Evolutionary conservation across 2,329 filamentous ascomycete species (phyloP), one percentile per base, ranked within the genome.

Genomic region (Sporothrix phasma): DNA sequence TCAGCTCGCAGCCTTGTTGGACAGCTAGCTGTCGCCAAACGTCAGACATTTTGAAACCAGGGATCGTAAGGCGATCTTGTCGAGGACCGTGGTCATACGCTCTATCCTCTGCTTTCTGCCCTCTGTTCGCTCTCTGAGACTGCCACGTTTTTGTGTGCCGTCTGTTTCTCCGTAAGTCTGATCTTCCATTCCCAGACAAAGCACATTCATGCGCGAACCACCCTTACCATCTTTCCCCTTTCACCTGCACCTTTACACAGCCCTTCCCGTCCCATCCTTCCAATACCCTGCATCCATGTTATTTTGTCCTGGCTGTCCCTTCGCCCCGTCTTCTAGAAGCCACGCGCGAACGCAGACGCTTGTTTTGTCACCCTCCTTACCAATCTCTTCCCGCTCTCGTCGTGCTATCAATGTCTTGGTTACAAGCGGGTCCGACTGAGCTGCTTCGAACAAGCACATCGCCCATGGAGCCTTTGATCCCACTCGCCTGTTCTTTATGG

Each of bases 41-140:
- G 61, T 58, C 64, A 56, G 68, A 67, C 63, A 65, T 69, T 51
- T 53, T 63, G 64, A 64, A 64, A 65, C 64, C 67, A 62, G 68
- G 46, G 66, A 67, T 67, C 58, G 47, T 53, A 65, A 53, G 56
- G 45, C 58, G 62, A 67, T 67, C 64, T n/a, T 45, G 61, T 51
- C 51, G 8, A 59, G 39, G 26, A 39, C 19, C 29, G 34, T 46
- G 46, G 22, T 24, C 37, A 45, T 47, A 17, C 11, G 19, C 22
- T 46, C 4, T 11, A 39, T 19, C 24, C 34, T 53, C 34, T n/a
- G 29, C 11, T 31, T n/a, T 47, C n/a, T 45, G 43, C 17, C 31
- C 34, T 46, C 22, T 24, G 11, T 41, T 24, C 45, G 43, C 17
- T 26, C 47, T 22, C 26, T 34, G 15, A 10, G 41, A 17, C 11